These are phyloP conservation scores for Penicillium nordicum DNA, from an alignment of 2,329 filamentous ascomycete genomes.

Conservation along the genomic window DNA sequence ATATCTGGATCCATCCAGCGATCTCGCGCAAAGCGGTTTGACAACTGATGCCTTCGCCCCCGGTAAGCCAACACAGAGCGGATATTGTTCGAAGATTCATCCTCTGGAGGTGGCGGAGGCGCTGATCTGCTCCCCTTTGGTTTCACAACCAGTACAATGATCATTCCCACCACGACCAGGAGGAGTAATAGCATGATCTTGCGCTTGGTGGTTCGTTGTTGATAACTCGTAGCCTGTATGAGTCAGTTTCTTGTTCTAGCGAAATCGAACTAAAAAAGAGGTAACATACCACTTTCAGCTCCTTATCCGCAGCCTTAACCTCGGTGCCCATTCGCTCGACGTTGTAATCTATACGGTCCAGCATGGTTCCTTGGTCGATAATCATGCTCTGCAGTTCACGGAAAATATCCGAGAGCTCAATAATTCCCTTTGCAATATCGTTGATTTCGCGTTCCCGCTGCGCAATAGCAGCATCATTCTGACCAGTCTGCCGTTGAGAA, in stretches of 20 bases:
- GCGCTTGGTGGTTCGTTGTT: slow-evolving; percentile 81
- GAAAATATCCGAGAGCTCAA: slow-evolving; percentile 94
- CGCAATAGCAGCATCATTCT: slow-evolving; percentile 78
- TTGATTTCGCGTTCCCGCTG: slow-evolving; percentile 96
- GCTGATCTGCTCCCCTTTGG: slow-evolving; percentile 52
- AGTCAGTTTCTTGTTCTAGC: neutral
- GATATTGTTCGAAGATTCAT: slow-evolving; percentile 25
- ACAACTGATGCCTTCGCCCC: slow-evolving; percentile 20
- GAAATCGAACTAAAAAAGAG: neutral
- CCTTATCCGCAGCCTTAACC: slow-evolving; percentile 88
- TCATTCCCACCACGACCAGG: slow-evolving; percentile 77
- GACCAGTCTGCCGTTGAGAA: slow-evolving; percentile 52
- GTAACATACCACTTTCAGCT: slow-evolving; percentile 67
- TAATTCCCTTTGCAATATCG: slow-evolving; percentile 96
- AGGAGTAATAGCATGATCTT: slow-evolving; percentile 89
- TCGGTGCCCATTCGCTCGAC: slow-evolving; percentile 93
- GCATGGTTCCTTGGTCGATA: slow-evolving; percentile 84
- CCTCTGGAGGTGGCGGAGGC: slow-evolving; percentile 22
- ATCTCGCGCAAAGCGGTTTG: slow-evolving; percentile 25
- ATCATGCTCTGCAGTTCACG: slow-evolving; percentile 95
- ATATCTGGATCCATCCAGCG: slow-evolving; percentile 38
- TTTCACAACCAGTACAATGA: slow-evolving; percentile 80
- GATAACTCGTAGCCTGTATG: slow-evolving; percentile 73
- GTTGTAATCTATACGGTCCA: slow-evolving; percentile 96
- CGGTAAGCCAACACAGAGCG: slow-evolving; percentile 22